Percentiles rank a stretch among this genome's conserved stretches.
These are phyloP conservation scores for Immersiella caudata DNA, from an alignment of 495 filamentous ascomycete species.

Conservation along the genomic window DNA sequence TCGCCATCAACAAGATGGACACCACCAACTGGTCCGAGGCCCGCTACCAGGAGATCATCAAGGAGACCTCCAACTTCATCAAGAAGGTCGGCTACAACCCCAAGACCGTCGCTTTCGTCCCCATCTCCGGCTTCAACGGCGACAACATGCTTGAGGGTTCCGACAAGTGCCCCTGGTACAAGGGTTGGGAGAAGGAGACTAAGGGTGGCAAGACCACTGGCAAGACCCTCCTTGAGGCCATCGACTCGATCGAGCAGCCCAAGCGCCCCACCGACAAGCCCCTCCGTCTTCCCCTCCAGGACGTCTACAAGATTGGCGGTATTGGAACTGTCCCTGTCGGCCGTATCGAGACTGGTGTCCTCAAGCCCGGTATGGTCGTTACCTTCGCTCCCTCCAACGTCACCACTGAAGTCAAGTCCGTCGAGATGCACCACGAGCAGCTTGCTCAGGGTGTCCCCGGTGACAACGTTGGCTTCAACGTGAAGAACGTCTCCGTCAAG, in stretches of 20 bases:
- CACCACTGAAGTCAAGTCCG: constrained; percentile 99
- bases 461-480: constrained; percentile 99
- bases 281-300: constrained; percentile 99
- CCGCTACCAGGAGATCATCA: constrained; percentile 98
- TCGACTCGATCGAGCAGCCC: constrained; percentile 93
- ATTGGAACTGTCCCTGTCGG: constrained; percentile 99
- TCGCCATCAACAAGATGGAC: constrained; percentile 99
- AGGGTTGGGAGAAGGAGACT: constrained; percentile 99
- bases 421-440: constrained; percentile 99
- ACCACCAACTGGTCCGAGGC: constrained; percentile 97
- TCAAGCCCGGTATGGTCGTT: constrained; percentile 97
- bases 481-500: constrained; percentile 99
- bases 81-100: constrained; percentile 99
- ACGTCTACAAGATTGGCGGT: constrained; percentile 99
- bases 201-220: constrained; percentile 86
- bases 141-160: constrained; percentile 99
- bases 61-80: constrained; percentile 99
- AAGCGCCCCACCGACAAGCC: constrained; percentile 94
- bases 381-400: constrained; percentile 96
- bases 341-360: constrained; percentile 99
- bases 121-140: constrained; percentile 99
- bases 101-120: constrained; percentile 96
- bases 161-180: constrained; percentile 99
- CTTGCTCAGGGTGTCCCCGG: constrained; percentile 93
- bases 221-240: constrained; percentile 99